Evolutionary conservation across 331 rosid species (phyloP), one percentile per base, ranked within the genome.

Genomic region (Saraca asoca): DNA sequence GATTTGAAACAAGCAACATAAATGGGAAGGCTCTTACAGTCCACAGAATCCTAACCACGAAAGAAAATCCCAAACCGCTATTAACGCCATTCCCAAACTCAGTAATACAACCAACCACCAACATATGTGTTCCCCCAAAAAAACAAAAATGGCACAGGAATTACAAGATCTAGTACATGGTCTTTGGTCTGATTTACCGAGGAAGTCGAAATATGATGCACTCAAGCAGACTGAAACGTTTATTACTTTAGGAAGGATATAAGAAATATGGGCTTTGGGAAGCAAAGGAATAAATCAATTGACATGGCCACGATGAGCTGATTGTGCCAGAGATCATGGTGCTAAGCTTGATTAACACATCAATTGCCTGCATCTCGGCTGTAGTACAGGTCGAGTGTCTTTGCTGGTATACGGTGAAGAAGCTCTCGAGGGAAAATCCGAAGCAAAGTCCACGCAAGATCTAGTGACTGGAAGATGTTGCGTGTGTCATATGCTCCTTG

Each of bases 401-500:
- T 94, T 19, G 93, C 93, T 35, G 99, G 99, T 45, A 94, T 94
- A 80, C 99, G 97, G 78, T 94, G 99, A 81, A 94, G 97, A 69
- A 94, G 99, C 81, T 94, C 99, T 14, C 99, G 99, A 4, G 99
- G 99, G 89, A 94, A 94, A 59, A 94, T 94, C 46, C 97, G 95
- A 70, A 94, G 93, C 80, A 94, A 77, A 16, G 97, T 88, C 99
- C 99, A 94, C 17, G 99, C 99, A 74, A 94, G 88, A 81, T 94
- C 99, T 9, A 94, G 95, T 0, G 99, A 94, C 82, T 94, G 97
- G 88, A 94, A 94, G 71, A 94, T 90, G 71, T 87, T 90, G 72
- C 99, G 97, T 38, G 99, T 94, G 78, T 94, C 99, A 7, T 90
- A 94, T 31, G 99, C 99, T 75, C 99, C 99, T 79, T 94, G 99